These are phyloP conservation scores for Pichia paraexigua DNA, from an alignment of 805 yeast genomes.

Conservation along the genomic window DNA sequence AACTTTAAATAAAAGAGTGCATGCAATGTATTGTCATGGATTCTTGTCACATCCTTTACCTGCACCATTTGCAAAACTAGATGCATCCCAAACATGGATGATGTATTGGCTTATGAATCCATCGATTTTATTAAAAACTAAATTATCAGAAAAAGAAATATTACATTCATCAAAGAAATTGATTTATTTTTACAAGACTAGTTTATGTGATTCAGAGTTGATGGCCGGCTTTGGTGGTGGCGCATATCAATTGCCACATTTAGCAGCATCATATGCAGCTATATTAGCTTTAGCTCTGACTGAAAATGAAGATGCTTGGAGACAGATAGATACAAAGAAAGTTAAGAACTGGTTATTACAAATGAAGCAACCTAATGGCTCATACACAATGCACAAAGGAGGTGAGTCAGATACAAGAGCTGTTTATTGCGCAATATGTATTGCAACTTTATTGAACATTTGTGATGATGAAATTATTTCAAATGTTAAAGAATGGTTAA, in stretches of 20 bases:
- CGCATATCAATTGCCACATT: slow-evolving; percentile 68
- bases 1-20: slow-evolving; percentile 27
- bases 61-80: slow-evolving; percentile 44
- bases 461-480: slow-evolving; percentile 50
- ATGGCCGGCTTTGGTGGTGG: slow-evolving; percentile 81
- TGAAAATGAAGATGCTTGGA: slow-evolving; percentile 35
- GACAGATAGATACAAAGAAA: slow-evolving; percentile 34
- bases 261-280: slow-evolving; percentile 79
- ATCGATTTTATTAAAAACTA: slow-evolving; percentile 28
- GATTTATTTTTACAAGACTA: neutral
- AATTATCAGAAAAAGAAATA: slow-evolving; percentile 12
- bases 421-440: slow-evolving; percentile 74
- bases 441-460: slow-evolving; percentile 59
- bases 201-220: slow-evolving; percentile 15
- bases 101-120: slow-evolving; percentile 75
- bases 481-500: slow-evolving; percentile 53
- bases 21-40: slow-evolving; percentile 35
- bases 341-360: slow-evolving; percentile 58
- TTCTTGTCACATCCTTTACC: slow-evolving; percentile 42
- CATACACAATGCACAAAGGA: slow-evolving; percentile 61
- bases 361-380: slow-evolving; percentile 63
- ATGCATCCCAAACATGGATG: slow-evolving; percentile 92
- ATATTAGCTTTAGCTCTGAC: slow-evolving; percentile 51
- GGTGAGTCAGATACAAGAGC: slow-evolving; percentile 89
- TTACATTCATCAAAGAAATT: slow-evolving; percentile 6